A percentile compares a stretch with the other conserved stretches of the same genome.
phyloP scores from a whole-genome alignment of 2,329 filamentous ascomycete genomes.

The Neocucurbitaria cava region DNA sequence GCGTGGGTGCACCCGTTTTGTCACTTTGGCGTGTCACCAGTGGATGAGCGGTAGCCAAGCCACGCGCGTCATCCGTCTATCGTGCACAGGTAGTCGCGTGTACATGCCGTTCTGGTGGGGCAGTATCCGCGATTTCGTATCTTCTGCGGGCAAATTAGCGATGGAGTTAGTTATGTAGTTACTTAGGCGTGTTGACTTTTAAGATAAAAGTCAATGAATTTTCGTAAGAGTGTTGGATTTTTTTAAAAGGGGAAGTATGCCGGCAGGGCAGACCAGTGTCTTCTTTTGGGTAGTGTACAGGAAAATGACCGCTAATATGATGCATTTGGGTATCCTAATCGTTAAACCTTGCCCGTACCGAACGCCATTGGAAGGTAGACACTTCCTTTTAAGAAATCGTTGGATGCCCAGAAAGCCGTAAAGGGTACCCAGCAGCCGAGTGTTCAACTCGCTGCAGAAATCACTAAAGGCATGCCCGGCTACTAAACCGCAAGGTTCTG shows the following conservation, averaged over 20 bases:
- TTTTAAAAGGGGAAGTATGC: no score
- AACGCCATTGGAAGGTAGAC: not conserved
- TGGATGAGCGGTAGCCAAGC: no score
- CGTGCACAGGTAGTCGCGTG: constrained; percentile 1
- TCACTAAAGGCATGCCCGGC: not conserved
- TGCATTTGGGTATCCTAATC: not conserved
- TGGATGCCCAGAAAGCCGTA: not conserved
- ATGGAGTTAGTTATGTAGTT: no score
- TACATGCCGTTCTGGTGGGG: constrained; percentile 8
- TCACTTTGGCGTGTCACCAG: constrained; percentile 20
- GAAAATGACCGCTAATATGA: not conserved
- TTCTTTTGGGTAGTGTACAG: no score
- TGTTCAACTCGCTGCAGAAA: not conserved
- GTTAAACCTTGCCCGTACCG: not conserved
- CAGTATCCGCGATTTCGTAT: constrained; percentile 19
- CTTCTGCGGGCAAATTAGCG: constrained; percentile 12
- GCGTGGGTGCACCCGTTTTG: constrained; percentile 7
- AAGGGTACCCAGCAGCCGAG: not conserved
- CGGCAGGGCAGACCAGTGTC: no score
- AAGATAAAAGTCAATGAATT: no score
- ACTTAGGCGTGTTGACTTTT: no score
- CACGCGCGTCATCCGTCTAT: constrained; percentile 20
- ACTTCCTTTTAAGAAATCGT: not conserved
- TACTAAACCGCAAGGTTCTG: not conserved
- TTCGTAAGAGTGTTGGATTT: no score